Evolutionary conservation across 148 eudicot species (phyloP), one percentile per base, ranked within the genome.

Genomic region (Vaccinium myrtillus): DNA sequence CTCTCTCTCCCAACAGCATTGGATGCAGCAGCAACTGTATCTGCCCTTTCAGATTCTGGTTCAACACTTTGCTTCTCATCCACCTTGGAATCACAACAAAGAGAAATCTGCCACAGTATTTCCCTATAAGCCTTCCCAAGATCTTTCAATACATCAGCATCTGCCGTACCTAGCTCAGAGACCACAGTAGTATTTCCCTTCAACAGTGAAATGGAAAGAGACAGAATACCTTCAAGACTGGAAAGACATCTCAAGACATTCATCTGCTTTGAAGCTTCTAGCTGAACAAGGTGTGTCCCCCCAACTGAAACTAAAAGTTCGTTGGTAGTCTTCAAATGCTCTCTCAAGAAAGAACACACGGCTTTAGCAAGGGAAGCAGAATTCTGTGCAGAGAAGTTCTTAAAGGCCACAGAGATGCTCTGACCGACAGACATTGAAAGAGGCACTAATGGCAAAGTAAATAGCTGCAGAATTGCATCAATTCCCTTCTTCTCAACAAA

Each of bases 81-180:
- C 82, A 85, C 89, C 94, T 94, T 94, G 43, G 90, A 84, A 86
- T 95, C 98, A 89, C 91, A 90, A 82, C 88, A 88, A 80, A 94
- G 59, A 82, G 99, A 97, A 86, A 95, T 89, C 83, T 95, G 99
- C 99, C 99, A 97, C 25, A 92, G 87, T 19, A 95, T 92, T 88
- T 97, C 99, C 90, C 88, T 91, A 82, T 97, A 95, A 36, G 85
- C 91, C 87, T 86, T 91, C 81, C 99, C 99, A 81, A 97, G 91
- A 86, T 95, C 98, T 88, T 92, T 95, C 88, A 97, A 86, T 79
- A 95, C 98, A 87, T 97, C 99, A 80, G 99, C 92, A 94, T 97
- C 94, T 43, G 97, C 92, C 83, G 95, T 90, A 73, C 96, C 95
- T 85, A 97, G 84, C 89, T 97, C 99, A 46, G 99, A 91, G 51